Conservation (phyloP, 1,284 basidiomycete species). For the Ganoderma lucidum region DNA sequence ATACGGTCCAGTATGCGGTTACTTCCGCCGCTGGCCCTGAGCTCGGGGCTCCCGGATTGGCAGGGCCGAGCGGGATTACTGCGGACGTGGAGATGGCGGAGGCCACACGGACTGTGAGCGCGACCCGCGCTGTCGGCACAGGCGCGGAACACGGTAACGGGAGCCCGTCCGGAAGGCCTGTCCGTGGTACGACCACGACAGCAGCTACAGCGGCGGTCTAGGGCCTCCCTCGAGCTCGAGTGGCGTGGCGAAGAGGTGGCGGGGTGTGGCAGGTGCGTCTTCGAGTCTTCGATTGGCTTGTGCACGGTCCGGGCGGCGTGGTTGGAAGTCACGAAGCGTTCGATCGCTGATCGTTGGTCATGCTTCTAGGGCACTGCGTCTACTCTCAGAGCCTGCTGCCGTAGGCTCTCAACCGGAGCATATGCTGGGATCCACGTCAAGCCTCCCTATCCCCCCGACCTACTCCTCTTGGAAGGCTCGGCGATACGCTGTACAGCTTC, state of each 20-base stretch:
- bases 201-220: not conserved
- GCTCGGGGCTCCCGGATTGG: not conserved
- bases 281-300: not conserved
- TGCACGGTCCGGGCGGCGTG: not conserved
- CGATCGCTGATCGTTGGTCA: conserved; percentile 5
- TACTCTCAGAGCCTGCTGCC: not conserved
- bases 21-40: not conserved
- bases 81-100: conserved; percentile 9
- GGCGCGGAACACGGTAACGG: not conserved
- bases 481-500: not conserved
- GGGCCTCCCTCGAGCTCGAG: not conserved
- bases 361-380: conserved; percentile 11
- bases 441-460: no score
- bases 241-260: not conserved
- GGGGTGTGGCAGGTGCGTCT: not conserved
- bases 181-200: not conserved
- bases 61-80: not conserved
- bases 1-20: not conserved
- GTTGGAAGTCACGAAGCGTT: conserved; percentile 1
- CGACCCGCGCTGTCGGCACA: not conserved
- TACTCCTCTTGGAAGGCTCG: no score
- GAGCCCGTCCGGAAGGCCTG: not conserved
- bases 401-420: not conserved
- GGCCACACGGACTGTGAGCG: not conserved
- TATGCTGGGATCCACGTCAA: not conserved